Evolutionary conservation across 441 rosid species (phyloP), one percentile per base, ranked within the genome.

Genomic region (Erodium texanum): DNA sequence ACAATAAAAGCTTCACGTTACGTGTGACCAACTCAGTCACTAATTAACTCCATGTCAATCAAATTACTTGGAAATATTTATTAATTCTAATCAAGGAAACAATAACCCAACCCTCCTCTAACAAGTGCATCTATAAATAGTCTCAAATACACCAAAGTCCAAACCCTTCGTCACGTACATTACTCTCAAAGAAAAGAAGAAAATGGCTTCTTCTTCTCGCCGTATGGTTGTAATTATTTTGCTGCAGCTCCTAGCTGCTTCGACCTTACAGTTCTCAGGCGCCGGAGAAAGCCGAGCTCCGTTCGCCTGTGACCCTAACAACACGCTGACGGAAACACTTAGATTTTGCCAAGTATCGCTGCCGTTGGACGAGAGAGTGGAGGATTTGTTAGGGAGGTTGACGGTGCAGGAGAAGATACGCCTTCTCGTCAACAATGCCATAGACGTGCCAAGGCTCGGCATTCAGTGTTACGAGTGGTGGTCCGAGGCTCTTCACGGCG

Each of bases 401-500:
- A 87, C 89, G 24, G 71, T 93, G 78, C 75, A 69, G 34, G 98
- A 93, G 90, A 93, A 93, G 75, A 82, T 88, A 0, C 62, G 84
- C 38, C 71, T 87, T 80, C 77, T 93, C 29, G 90, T 83, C 18
- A 85, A 87, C 85, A 85, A 79, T 71, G 99, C 99, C 0, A 89
- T 80, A 0, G 83, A 89, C 0, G 85, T 93, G 71, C 90, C 93
- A 18, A 80, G 95, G 80, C 74, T 93, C 2, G 96, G 95, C 48
- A 83, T 93, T 64, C 78, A 80, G 78, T 88, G 92, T 3, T 93
- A 93, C 69, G 96, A 91, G 80, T 93, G 99, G 99, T 93, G 99
- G 98, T 93, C 97, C 15, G 98, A 93, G 71, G 98, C 98, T 8
- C 90, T 93, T 71, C 98, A 93, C 41, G 98, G 98, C 2, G 97